These are phyloP conservation scores for Arthrobotrys megalospora DNA, from an alignment of 2,329 filamentous ascomycete genomes.

Conservation along the genomic window DNA sequence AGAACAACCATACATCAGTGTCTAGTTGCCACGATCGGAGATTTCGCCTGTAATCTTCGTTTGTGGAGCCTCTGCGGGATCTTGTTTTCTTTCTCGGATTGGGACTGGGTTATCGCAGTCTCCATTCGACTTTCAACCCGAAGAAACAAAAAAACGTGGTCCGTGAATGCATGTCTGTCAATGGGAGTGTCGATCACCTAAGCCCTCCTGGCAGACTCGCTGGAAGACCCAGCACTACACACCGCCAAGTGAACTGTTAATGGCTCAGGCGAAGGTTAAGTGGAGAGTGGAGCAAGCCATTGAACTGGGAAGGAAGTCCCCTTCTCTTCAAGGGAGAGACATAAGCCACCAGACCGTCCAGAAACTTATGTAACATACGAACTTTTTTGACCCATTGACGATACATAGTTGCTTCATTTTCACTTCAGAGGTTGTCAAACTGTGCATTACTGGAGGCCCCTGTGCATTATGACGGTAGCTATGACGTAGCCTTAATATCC, in stretches of 20 bases:
- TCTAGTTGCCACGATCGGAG: constrained; percentile 46
- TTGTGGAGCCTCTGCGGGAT: constrained; percentile 50
- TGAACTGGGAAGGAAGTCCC: constrained; percentile 45
- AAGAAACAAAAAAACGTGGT: constrained; percentile 58
- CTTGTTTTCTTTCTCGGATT: constrained; percentile 39
- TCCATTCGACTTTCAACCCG: constrained; percentile 42
- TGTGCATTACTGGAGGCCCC: constrained; percentile 42
- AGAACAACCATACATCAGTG: constrained; percentile 4
- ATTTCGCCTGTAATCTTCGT: constrained; percentile 56
- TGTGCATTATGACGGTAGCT: constrained; percentile 55
- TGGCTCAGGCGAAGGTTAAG: constrained; percentile 29
- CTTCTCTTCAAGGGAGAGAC: constrained; percentile 41
- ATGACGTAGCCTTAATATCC: constrained; percentile 49
- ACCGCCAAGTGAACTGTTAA: constrained; percentile 36
- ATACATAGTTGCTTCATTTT: constrained; percentile 15
- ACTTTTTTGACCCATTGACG: constrained; percentile 34
- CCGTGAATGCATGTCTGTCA: constrained; percentile 59
- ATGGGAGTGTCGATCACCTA: constrained; percentile 58
- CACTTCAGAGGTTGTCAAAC: constrained; percentile 49
- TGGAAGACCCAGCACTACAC: constrained; percentile 10
- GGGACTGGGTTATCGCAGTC: constrained; percentile 32
- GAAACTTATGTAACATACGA: constrained; percentile 50
- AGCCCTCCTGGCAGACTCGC: constrained; percentile 48
- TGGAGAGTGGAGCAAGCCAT: constrained; percentile 39
- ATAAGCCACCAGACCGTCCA: constrained; percentile 34